Percentiles rank a stretch among this genome's conserved stretches.
phyloP scores from a whole-genome alignment of 2,329 filamentous ascomycete species.

The Diplodia mutila region DNA sequence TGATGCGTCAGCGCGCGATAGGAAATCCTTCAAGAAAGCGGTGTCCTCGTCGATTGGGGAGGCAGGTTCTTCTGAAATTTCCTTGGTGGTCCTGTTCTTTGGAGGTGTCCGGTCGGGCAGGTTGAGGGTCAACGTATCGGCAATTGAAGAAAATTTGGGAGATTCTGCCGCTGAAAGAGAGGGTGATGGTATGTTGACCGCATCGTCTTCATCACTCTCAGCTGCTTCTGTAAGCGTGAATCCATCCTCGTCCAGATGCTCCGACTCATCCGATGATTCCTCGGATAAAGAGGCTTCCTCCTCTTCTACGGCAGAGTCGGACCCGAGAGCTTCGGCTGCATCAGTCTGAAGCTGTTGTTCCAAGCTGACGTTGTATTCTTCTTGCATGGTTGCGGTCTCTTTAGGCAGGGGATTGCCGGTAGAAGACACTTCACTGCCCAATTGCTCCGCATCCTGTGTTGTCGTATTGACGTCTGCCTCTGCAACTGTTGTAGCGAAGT shows the following conservation, averaged over 20 bases:
- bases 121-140: constrained; percentile 26
- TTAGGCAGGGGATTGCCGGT: not conserved
- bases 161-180: constrained; percentile 21
- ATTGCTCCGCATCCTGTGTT: not conserved
- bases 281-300: not conserved
- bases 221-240: constrained; percentile 6
- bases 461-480: not conserved
- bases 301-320: not conserved
- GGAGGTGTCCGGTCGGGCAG: constrained; percentile 10
- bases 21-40: constrained; percentile 53
- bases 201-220: constrained; percentile 1
- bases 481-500: not conserved
- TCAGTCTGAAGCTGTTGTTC: not conserved
- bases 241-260: not conserved
- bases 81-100: constrained; percentile 2
- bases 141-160: constrained; percentile 21
- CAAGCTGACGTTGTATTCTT: not conserved
- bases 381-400: not conserved
- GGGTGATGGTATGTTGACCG: constrained; percentile 16
- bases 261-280: constrained; percentile 9
- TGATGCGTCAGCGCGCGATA: constrained; percentile 53
- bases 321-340: not conserved
- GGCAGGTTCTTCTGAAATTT: not conserved
- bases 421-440: no score
- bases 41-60: constrained; percentile 51